Evolutionary conservation across 1,284 basidiomycete species (phyloP).

Genomic region (Inonotus hispidus): DNA sequence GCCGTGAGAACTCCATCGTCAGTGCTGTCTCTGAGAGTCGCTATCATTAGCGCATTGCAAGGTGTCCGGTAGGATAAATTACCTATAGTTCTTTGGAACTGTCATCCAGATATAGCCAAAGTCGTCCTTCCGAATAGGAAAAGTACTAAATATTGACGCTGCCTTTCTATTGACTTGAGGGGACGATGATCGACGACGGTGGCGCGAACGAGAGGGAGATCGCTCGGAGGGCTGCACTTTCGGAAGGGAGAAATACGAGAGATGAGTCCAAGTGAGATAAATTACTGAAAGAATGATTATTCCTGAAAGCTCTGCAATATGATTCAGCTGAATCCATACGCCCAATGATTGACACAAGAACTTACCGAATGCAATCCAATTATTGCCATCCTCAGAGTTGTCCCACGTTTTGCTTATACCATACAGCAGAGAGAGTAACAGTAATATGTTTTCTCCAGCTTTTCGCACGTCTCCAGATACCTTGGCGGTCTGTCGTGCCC

Average conservation of each 20-base stretch:
- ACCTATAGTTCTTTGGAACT: conserved; percentile 84
- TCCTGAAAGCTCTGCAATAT: conserved; percentile 47
- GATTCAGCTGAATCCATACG: neutral
- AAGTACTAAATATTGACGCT: conserved; percentile 24
- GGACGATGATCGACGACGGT: conserved; percentile 31
- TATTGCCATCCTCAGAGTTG: conserved; percentile 25
- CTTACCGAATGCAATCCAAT: conserved; percentile 43
- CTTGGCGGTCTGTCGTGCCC: conserved; percentile 33
- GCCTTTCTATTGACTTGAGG: conserved; percentile 39
- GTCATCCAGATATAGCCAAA: conserved; percentile 82
- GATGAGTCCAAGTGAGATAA: conserved; percentile 62
- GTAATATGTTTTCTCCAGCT: conserved; percentile 48
- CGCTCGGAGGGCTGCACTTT: conserved; percentile 23
- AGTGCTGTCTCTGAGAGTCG: conserved; percentile 52
- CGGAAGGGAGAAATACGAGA: conserved; percentile 32
- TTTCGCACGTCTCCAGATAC: conserved; percentile 53
- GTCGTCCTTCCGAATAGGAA: conserved; percentile 37
- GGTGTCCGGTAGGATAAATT: conserved; percentile 19
- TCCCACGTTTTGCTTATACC: conserved; percentile 30
- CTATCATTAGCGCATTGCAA: neutral
- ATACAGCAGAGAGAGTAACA: conserved; percentile 48
- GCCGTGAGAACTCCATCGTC: conserved; percentile 85
- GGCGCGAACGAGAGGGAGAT: conserved; percentile 27
- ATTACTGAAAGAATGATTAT: conserved; percentile 52
- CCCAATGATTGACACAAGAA: neutral